These are phyloP conservation scores for Ophiocordyceps camponoti-saundersi DNA, from an alignment of 2,329 filamentous ascomycete species.

Conservation along the genomic window DNA sequence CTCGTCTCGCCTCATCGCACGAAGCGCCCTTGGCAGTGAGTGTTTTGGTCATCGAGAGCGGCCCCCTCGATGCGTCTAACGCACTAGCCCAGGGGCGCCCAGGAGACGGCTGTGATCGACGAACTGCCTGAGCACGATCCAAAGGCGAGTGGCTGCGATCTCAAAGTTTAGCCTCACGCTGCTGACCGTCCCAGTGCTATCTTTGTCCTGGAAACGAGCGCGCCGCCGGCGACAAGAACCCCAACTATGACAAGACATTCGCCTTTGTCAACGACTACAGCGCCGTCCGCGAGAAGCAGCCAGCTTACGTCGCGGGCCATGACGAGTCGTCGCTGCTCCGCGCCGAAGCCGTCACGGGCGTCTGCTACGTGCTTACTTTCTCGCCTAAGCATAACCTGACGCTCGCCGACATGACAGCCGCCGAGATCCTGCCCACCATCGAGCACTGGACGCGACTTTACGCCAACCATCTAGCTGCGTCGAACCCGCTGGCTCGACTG, in stretches of 20 bases:
- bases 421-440: slow-evolving; percentile 67
- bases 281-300: slow-evolving; percentile 86
- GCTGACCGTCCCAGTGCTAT: slow-evolving; percentile 50
- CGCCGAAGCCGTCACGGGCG: slow-evolving; percentile 76
- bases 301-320: slow-evolving; percentile 51
- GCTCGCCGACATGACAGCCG: slow-evolving; percentile 68
- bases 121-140: slow-evolving; percentile 69
- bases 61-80: background rate
- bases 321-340: slow-evolving; percentile 61
- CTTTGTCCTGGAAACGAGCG: slow-evolving; percentile 83
- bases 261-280: slow-evolving; percentile 97
- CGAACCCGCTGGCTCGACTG: slow-evolving; percentile 39
- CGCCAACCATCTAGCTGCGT: slow-evolving; percentile 57
- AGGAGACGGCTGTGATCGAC: slow-evolving; percentile 53
- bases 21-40: slow-evolving; percentile 93
- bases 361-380: slow-evolving; percentile 95
- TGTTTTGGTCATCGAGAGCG: background rate
- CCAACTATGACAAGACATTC: slow-evolving; percentile 72
- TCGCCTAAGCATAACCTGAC: slow-evolving; percentile 81
- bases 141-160: slow-evolving; percentile 23
- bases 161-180: background rate
- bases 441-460: slow-evolving; percentile 89
- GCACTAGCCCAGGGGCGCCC: slow-evolving; percentile 44
- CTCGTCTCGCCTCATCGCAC: slow-evolving; percentile 92
- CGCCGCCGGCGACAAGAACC: slow-evolving; percentile 74